These are phyloP conservation scores for Cyclaneusma minus DNA, from an alignment of 2,329 filamentous ascomycete species.

Conservation along the genomic window DNA sequence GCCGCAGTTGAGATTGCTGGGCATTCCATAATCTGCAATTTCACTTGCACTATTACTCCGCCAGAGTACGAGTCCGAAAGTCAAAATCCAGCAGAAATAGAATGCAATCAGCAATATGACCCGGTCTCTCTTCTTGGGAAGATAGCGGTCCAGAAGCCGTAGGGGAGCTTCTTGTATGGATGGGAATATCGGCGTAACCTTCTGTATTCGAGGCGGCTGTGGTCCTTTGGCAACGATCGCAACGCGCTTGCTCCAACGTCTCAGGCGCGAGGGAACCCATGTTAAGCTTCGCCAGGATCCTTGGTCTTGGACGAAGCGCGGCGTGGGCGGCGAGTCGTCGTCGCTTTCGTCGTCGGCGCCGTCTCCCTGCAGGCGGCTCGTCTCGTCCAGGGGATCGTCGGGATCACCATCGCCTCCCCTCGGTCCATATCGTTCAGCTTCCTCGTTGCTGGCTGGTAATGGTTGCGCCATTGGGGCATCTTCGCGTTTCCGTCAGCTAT, in stretches of 20 bases:
- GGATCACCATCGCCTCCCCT: conserved; percentile 7
- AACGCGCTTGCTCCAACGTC: conserved; percentile 26
- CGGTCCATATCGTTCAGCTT: conserved; percentile 7
- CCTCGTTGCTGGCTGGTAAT: conserved; percentile 10
- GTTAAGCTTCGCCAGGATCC: conserved; percentile 27
- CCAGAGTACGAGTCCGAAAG: conserved; percentile 54
- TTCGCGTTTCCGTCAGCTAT: too few relatives aligned
- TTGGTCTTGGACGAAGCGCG: conserved; percentile 44
- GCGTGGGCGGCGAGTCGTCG: conserved; percentile 30
- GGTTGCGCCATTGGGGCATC: too few relatives aligned
- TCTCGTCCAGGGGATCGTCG: conserved; percentile 1
- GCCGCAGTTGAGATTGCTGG: conserved; percentile 49
- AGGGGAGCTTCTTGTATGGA: conserved; percentile 52
- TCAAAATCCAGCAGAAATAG: conserved; percentile 51
- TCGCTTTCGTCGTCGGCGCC: conserved; percentile 27
- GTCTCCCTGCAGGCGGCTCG: conserved; percentile 16
- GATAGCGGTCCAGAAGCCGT: conserved; percentile 41
- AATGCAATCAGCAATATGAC: conserved; percentile 41
- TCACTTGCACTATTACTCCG: conserved; percentile 42
- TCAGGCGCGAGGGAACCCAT: conserved; percentile 43
- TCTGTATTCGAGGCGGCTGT: conserved; percentile 30
- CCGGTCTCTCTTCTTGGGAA: conserved; percentile 44
- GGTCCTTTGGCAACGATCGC: conserved; percentile 40
- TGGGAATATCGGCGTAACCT: conserved; percentile 47
- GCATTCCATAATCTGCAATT: conserved; percentile 51